Evolutionary conservation across 2,329 filamentous ascomycete genomes (phyloP).

Genomic region (Huntiella bhutanensis): DNA sequence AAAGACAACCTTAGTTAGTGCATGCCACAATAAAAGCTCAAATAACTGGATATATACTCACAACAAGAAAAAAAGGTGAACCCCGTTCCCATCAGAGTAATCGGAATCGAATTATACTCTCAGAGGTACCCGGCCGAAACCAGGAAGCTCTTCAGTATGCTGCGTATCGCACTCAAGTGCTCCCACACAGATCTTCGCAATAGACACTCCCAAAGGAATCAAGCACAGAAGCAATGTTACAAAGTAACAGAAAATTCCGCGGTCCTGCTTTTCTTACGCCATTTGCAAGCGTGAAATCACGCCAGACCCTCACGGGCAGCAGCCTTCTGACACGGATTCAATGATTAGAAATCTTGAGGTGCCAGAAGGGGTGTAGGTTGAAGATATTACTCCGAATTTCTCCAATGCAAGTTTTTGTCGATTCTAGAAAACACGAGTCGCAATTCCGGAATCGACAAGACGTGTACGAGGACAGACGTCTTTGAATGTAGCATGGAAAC

Average conservation of each 20-base stretch:
- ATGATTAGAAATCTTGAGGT: not conserved
- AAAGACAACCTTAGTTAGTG: too few species aligned
- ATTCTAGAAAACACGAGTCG: conserved; percentile 12
- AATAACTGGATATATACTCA: not conserved
- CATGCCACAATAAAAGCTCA: too few species aligned
- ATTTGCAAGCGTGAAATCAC: conserved; percentile 65
- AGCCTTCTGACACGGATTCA: conserved; percentile 18
- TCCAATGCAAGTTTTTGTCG: conserved; percentile 49
- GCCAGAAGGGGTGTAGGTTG: conserved; percentile 23
- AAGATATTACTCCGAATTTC: conserved; percentile 99
- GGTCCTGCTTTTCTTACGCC: conserved; percentile 78
- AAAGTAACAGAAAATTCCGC: conserved; percentile 2
- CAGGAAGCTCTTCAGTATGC: conserved; percentile 29
- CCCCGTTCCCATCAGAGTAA: conserved; percentile 72
- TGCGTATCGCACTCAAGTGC: conserved; percentile 95
- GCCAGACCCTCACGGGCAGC: conserved; percentile 77
- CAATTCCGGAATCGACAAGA: conserved; percentile 14
- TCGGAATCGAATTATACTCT: conserved; percentile 68
- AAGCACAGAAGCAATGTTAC: conserved; percentile 7
- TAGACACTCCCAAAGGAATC: conserved; percentile 66
- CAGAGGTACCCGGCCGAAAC: conserved; percentile 15
- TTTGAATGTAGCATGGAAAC: conserved; percentile 87
- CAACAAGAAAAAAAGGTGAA: conserved; percentile 18
- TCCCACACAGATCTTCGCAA: conserved; percentile 68
- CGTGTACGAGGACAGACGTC: conserved; percentile 19